A percentile compares a stretch with the other conserved stretches of the same genome.
These are phyloP conservation scores for Eragrostis tef DNA, from an alignment of 202 grass and related monocot genomes.

Conservation along the genomic window DNA sequence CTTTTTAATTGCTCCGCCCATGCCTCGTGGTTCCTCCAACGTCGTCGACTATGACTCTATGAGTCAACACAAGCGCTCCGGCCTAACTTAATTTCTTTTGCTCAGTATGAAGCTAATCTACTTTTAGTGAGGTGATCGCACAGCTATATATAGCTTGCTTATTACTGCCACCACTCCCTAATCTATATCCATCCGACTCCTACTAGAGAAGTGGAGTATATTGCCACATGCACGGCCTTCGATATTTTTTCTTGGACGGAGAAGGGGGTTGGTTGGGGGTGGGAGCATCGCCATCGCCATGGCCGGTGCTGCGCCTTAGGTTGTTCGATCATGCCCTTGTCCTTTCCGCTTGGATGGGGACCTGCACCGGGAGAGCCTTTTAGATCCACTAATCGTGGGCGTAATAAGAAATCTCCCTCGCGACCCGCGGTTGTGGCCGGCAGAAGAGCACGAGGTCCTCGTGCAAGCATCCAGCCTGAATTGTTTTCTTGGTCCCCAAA, in stretches of 20 bases:
- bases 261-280: slow-evolving; percentile 17
- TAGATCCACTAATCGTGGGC: neutral
- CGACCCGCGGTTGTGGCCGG: slow-evolving; percentile 34
- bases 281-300: neutral
- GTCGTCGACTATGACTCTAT: no score
- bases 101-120: neutral
- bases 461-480: neutral
- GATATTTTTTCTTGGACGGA: slow-evolving; percentile 30
- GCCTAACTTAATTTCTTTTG: neutral
- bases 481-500: neutral
- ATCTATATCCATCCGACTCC: neutral
- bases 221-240: neutral
- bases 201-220: neutral
- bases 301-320: slow-evolving; percentile 10
- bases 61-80: neutral
- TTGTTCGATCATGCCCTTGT: slow-evolving; percentile 8
- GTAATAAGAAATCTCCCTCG: neutral
- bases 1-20: no score
- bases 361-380: neutral
- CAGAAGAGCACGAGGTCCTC: slow-evolving; percentile 50
- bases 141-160: neutral
- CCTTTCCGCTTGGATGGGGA: slow-evolving; percentile 1
- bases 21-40: no score
- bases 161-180: neutral
- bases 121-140: no score